Conservation (phyloP, 257 asterid genomes). For the Fraxinus americana region DNA sequence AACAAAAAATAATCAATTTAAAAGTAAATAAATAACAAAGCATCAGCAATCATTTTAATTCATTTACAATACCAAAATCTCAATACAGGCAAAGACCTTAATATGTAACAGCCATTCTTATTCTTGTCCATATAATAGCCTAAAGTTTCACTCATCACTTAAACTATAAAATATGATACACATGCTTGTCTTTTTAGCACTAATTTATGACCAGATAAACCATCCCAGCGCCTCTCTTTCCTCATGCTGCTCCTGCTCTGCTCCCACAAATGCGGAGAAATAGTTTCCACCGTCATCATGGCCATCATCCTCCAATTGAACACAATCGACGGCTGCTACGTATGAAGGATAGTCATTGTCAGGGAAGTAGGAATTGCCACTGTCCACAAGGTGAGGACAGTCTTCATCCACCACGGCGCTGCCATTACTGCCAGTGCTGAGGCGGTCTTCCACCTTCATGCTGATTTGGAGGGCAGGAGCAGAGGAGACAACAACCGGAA, state of each 20-base stretch:
- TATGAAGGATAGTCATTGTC: conserved; percentile 34
- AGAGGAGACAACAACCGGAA: conserved; percentile 18
- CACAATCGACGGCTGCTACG: conserved; percentile 38
- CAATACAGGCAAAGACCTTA: background rate
- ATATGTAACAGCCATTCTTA: background rate
- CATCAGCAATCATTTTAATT: background rate
- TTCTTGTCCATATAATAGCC: background rate
- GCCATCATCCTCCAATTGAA: conserved; percentile 43
- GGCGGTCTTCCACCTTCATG: conserved; percentile 63
- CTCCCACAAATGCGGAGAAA: conserved; percentile 49
- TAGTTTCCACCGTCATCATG: conserved; percentile 46
- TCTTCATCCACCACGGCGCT: conserved; percentile 56
- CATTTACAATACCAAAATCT: background rate
- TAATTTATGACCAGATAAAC: conserved; percentile 72
- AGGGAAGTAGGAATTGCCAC: conserved; percentile 57
- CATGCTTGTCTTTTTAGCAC: background rate
- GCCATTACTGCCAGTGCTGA: conserved; percentile 53
- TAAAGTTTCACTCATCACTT: background rate
- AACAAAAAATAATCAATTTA: too few species aligned
- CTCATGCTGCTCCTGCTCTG: conserved; percentile 46
- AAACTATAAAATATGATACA: background rate
- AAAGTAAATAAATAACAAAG: too few species aligned
- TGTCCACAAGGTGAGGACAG: conserved; percentile 49
- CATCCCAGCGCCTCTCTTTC: conserved; percentile 66
- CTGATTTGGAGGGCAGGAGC: conserved; percentile 31